phyloP scores from a whole-genome alignment of 306 rosid species.

The Cicer chorassanicum region DNA sequence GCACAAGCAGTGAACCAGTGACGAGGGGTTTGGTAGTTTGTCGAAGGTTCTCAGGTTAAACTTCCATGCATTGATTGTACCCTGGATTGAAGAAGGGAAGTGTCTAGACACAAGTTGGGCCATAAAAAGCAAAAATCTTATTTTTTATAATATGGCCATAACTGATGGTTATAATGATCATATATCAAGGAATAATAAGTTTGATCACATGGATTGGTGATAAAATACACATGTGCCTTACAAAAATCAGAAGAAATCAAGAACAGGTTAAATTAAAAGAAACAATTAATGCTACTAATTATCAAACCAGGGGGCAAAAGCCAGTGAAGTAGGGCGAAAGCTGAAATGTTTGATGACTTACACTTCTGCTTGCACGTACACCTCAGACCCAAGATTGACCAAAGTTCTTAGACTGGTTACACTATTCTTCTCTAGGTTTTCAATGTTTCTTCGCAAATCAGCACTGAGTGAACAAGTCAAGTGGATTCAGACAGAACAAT shows the following conservation, averaged over 20 bases:
- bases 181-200: constrained; percentile 16
- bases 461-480: constrained; percentile 67
- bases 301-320: constrained; percentile 7
- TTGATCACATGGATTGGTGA: constrained; percentile 12
- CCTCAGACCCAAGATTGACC: constrained; percentile 97
- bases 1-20: constrained; percentile 10
- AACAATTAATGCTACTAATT: not conserved
- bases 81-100: not conserved
- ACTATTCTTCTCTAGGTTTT: constrained; percentile 82
- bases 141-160: constrained; percentile 16
- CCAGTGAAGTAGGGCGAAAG: constrained; percentile 3
- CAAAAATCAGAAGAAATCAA: constrained; percentile 13
- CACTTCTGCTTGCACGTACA: constrained; percentile 93
- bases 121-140: constrained; percentile 14
- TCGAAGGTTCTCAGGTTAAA: not conserved
- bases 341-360: constrained; percentile 54
- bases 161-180: constrained; percentile 21
- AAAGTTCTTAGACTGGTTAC: constrained; percentile 79
- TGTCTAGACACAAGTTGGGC: constrained; percentile 15
- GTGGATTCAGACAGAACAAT: constrained; percentile 42
- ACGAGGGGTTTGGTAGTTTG: constrained; percentile 4
- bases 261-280: constrained; percentile 5
- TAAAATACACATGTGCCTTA: not conserved
- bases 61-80: not conserved
- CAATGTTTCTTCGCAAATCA: constrained; percentile 82